phyloP scores from a whole-genome alignment of 441 rosid genomes.

The Manihot esculenta region DNA sequence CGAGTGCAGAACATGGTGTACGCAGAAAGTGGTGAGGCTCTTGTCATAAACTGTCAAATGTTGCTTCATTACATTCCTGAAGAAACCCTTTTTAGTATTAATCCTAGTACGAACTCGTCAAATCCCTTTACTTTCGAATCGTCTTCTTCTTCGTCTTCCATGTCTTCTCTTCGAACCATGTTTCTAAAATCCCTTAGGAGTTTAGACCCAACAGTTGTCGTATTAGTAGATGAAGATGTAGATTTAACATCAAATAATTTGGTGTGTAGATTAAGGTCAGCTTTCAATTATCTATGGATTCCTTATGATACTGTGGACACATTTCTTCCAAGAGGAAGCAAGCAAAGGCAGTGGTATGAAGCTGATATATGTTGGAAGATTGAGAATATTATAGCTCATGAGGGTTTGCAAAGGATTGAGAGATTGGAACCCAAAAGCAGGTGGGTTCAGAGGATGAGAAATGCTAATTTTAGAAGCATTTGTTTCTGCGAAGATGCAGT shows the following conservation, averaged over 20 bases:
- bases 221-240: constrained; percentile 76
- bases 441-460: constrained; percentile 78
- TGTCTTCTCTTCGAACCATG: constrained; percentile 37
- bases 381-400: constrained; percentile 75
- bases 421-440: constrained; percentile 58
- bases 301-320: constrained; percentile 78
- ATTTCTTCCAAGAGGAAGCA: constrained; percentile 62
- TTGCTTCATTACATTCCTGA: constrained; percentile 73
- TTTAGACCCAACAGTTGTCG: constrained; percentile 63
- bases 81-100: constrained; percentile 39
- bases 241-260: constrained; percentile 64
- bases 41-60: constrained; percentile 84
- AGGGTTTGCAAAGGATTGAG: constrained; percentile 75
- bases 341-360: constrained; percentile 81
- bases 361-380: constrained; percentile 73
- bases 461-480: constrained; percentile 48
- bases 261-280: constrained; percentile 58
- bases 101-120: constrained; percentile 10
- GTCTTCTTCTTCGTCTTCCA: constrained; percentile 16
- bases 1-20: constrained; percentile 49
- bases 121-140: constrained; percentile 30
- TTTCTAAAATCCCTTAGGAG: constrained; percentile 60
- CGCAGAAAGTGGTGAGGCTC: constrained; percentile 51
- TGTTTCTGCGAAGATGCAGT: constrained; percentile 52
- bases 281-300: constrained; percentile 82